Evolutionary conservation across 192 early-diverging fungal genomes (phyloP), one percentile per base, ranked within the genome.

Genomic region (Entomortierella beljakovae): DNA sequence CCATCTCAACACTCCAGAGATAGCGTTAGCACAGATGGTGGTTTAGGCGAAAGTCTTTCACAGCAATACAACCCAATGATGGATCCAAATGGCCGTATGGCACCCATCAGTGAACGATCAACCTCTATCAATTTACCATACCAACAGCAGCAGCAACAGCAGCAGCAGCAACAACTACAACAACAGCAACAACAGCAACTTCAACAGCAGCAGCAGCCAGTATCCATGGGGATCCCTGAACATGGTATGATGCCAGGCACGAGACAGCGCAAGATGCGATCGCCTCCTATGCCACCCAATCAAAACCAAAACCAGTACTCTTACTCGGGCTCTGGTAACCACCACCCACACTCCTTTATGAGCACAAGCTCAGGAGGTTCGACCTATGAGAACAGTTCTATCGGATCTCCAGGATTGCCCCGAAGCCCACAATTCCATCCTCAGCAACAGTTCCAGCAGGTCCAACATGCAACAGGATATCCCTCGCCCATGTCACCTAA

Each of bases 21-120:
- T 49, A 77, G 74, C 13, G 58, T 77, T 32, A 77, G 74, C 54
- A 77, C 74, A 0, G 74, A 77, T 26, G 74, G 74, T 7, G 58
- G 57, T 48, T 59, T 61, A 37, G 55, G 74, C 18, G 74, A 77
- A 29, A 52, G 54, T 34, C 50, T 77, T 16, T 22, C 56, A 33
- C 65, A 68, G 35, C 64, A 68, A 20, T 69, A 77, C 34, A 63
- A 60, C 25, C 29, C 26, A 23, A 51, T 35, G 33, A 18, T 34
- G 32, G 54, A 57, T 57, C 31, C 15, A 46, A 16, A 16, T 15
- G 15, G 15, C 15, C 43, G 20, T 46, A 38, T 38, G 37, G 13
- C 13, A 6, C 13, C 37, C 20, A 63, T n/a, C 37, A 38, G 13
- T 38, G 37, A 8, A 6, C 37, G n/a, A n/a, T n/a, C n/a, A n/a